Percentiles rank a stretch among this genome's conserved stretches.
Evolutionary conservation across 306 rosid genomes (phyloP).

Genomic region (Pueraria montana): DNA sequence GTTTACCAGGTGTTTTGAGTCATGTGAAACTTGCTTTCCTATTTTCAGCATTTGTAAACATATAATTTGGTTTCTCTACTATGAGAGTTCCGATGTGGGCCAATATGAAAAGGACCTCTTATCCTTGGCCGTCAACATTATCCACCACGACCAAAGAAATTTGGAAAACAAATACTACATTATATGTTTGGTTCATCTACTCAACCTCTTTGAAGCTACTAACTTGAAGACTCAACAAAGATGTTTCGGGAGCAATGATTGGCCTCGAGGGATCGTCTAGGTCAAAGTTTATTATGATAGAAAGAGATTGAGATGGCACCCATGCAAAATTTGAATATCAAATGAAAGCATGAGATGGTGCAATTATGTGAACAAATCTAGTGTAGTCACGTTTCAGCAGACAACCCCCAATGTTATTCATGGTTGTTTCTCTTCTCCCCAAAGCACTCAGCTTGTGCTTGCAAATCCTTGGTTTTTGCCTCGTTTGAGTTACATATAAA

Average conservation of each 20-base stretch:
- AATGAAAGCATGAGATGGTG: conserved; percentile 40
- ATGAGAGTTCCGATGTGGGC: conserved; percentile 25
- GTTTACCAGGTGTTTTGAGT: neutral
- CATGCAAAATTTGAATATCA: conserved; percentile 25
- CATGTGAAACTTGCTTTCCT: conserved; percentile 32
- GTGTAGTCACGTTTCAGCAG: neutral
- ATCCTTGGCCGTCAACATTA: conserved; percentile 3
- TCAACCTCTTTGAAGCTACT: conserved; percentile 31
- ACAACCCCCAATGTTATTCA: too few relatives aligned
- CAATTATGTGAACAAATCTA: neutral
- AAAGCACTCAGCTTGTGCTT: neutral
- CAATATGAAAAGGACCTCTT: conserved; percentile 36
- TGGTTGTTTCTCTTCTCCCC: neutral
- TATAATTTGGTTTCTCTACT: neutral
- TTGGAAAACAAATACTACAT: neutral
- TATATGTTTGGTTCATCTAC: conserved; percentile 40
- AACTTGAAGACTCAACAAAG: conserved; percentile 13
- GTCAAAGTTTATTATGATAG: conserved; percentile 27
- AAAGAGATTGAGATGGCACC: conserved; percentile 35
- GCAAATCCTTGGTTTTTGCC: neutral
- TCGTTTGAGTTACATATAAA: neutral
- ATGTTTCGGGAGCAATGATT: conserved; percentile 32
- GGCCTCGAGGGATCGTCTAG: neutral
- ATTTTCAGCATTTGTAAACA: conserved; percentile 26
- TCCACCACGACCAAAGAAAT: conserved; percentile 31